phyloP scores from a whole-genome alignment of 1,284 basidiomycete species.

The Trichosporon coremiiforme region DNA sequence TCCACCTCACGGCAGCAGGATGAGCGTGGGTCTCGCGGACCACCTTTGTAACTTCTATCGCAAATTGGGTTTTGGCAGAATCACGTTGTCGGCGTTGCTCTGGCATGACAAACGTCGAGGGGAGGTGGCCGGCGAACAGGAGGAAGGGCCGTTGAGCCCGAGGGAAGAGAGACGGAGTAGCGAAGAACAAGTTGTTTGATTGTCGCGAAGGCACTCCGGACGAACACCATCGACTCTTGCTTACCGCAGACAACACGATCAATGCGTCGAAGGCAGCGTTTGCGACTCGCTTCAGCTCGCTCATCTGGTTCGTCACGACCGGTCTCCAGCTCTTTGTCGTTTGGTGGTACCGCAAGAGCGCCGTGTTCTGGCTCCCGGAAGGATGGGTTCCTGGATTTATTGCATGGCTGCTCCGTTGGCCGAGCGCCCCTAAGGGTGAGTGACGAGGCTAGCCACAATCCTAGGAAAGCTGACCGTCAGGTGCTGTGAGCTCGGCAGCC shows the following conservation, averaged over 20 bases:
- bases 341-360: conserved; percentile 81
- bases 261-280: conserved; percentile 69
- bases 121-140: too few relatives aligned
- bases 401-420: conserved; percentile 70
- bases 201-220: too few relatives aligned
- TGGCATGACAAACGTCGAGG: too few relatives aligned
- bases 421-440: conserved; percentile 53
- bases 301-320: conserved; percentile 80
- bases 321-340: conserved; percentile 78
- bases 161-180: too few relatives aligned
- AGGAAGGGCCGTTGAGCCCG: too few relatives aligned
- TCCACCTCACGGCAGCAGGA: too few relatives aligned
- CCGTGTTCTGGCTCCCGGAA: conserved; percentile 87
- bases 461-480: conserved; percentile 56
- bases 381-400: conserved; percentile 80
- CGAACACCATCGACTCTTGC: background rate
- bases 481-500: conserved; percentile 81
- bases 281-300: conserved; percentile 69
- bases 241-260: conserved; percentile 67
- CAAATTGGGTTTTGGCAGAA: too few relatives aligned
- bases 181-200: too few relatives aligned
- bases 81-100: too few relatives aligned
- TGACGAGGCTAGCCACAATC: background rate
- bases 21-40: too few relatives aligned
- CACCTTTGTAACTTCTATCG: too few relatives aligned